Percentiles rank a stretch among this genome's conserved stretches.
Conservation (phyloP, 768 basidiomycete species). For the Lactarius pseudohatsudake region DNA sequence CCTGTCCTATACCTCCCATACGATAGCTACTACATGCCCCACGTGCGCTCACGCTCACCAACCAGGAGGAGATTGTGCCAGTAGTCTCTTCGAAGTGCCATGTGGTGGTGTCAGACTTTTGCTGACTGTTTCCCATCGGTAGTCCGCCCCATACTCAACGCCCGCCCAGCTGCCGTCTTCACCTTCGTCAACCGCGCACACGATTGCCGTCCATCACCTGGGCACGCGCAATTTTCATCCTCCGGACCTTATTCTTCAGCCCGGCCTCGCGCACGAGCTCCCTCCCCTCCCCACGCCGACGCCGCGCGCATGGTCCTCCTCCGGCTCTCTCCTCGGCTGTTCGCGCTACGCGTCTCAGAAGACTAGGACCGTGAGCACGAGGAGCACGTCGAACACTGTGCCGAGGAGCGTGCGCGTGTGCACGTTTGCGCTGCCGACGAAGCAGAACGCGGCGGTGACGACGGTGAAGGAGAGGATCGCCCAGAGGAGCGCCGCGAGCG, state of each 20-base stretch:
- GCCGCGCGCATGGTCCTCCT: constrained; percentile 11
- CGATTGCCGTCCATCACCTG: constrained; percentile 6
- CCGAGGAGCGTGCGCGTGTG: constrained; percentile 11
- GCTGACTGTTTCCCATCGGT: neutral
- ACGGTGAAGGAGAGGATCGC: constrained; percentile 16
- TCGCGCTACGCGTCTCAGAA: constrained; percentile 23
- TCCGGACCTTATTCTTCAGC: neutral
- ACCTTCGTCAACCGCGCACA: neutral
- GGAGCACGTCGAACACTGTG: constrained; percentile 10
- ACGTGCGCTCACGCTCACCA: too few species aligned
- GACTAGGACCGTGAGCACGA: constrained; percentile 1
- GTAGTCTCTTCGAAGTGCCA: too few species aligned
- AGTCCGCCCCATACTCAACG: neutral
- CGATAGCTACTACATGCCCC: too few species aligned
- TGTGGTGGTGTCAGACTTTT: neutral
- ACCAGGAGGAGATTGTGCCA: too few species aligned
- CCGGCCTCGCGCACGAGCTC: neutral
- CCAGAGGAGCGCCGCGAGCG: constrained; percentile 18
- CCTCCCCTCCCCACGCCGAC: neutral
- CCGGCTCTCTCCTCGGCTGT: constrained; percentile 19
- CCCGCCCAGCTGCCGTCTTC: neutral
- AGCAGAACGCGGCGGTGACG: constrained; percentile 1
- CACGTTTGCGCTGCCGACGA: neutral
- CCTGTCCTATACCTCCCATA: too few species aligned
- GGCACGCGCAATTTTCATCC: neutral